phyloP scores from a whole-genome alignment of 208 protist genomes.

The Leishmania major region DNA sequence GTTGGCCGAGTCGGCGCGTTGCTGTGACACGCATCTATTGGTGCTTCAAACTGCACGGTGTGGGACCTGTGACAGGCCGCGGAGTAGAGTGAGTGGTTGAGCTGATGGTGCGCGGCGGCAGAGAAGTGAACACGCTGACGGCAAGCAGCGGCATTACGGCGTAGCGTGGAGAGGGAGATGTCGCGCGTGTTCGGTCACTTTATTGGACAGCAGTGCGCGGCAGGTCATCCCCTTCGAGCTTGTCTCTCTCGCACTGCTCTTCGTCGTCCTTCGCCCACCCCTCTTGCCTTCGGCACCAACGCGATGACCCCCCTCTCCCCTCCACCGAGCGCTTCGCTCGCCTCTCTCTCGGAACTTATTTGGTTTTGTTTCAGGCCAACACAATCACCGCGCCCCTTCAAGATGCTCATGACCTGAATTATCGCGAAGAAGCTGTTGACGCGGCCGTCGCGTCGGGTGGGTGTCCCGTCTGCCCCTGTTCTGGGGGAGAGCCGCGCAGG shows the following conservation, averaged over 20 bases:
- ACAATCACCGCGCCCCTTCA: neutral
- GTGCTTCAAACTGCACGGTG: neutral
- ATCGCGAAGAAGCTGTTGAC: neutral
- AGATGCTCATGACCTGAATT: neutral
- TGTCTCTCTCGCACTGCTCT: neutral
- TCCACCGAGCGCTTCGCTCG: neutral
- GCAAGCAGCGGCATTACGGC: neutral
- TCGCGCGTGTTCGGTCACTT: neutral
- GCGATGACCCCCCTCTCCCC: neutral
- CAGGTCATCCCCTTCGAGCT: neutral
- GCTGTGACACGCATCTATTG: neutral
- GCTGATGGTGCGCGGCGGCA: too few species aligned
- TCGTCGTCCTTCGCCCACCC: neutral
- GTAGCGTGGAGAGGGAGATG: neutral
- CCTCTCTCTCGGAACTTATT: neutral
- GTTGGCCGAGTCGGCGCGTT: neutral
- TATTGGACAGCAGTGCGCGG: neutral
- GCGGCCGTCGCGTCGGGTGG: constrained; percentile 8
- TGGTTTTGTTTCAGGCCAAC: neutral
- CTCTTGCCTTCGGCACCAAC: neutral
- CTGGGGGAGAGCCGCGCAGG: constrained; percentile 10
- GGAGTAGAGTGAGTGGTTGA: neutral
- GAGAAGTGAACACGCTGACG: neutral
- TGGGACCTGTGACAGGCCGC: neutral
- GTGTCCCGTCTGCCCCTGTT: constrained; percentile 7